A percentile compares a stretch with the other conserved stretches of the same genome.
Evolutionary conservation across 2,329 filamentous ascomycete species (phyloP).

Genomic region (Botrytis porri): DNA sequence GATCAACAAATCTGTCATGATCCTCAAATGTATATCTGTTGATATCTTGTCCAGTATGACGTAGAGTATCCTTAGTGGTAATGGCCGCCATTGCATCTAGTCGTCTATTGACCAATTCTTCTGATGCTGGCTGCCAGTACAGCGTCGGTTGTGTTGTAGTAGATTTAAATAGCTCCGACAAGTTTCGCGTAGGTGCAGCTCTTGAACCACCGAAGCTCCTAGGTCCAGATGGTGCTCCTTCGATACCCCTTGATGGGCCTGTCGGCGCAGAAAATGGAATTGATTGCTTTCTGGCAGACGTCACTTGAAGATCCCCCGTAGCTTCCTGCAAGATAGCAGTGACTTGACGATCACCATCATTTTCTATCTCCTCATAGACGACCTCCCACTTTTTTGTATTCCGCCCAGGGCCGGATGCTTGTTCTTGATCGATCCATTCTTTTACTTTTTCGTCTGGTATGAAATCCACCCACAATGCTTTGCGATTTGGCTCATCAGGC

Average conservation of each 20-base stretch:
- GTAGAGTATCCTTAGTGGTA: slow-evolving; percentile 40
- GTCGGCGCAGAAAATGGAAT: slow-evolving; percentile 37
- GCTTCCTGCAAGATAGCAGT: slow-evolving; percentile 55
- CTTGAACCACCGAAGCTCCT: slow-evolving; percentile 18
- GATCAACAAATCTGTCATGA: slow-evolving; percentile 63
- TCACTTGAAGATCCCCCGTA: slow-evolving; percentile 12
- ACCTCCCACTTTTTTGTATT: slow-evolving; percentile 65
- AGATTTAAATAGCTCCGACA: slow-evolving; percentile 56
- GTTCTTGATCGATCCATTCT: slow-evolving; percentile 72
- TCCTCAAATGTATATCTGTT: slow-evolving; percentile 72
- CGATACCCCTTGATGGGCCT: slow-evolving; percentile 27
- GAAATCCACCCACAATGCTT: slow-evolving; percentile 85
- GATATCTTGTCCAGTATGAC: slow-evolving; percentile 44
- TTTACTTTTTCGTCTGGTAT: slow-evolving; percentile 71
- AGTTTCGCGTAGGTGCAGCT: slow-evolving; percentile 37
- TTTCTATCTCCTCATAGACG: slow-evolving; percentile 58
- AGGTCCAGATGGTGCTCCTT: slow-evolving; percentile 38
- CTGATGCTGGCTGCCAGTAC: slow-evolving; percentile 62
- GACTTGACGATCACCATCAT: slow-evolving; percentile 53
- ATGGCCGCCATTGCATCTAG: slow-evolving; percentile 55
- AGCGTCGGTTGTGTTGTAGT: slow-evolving; percentile 62
- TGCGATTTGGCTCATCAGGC: slow-evolving; percentile 83
- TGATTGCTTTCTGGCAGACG: slow-evolving; percentile 21
- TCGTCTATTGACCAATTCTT: slow-evolving; percentile 62
- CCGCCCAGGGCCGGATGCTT: slow-evolving; percentile 43